phyloP scores from a whole-genome alignment of 805 yeast species.

The Starmerella potacharoeniae region DNA sequence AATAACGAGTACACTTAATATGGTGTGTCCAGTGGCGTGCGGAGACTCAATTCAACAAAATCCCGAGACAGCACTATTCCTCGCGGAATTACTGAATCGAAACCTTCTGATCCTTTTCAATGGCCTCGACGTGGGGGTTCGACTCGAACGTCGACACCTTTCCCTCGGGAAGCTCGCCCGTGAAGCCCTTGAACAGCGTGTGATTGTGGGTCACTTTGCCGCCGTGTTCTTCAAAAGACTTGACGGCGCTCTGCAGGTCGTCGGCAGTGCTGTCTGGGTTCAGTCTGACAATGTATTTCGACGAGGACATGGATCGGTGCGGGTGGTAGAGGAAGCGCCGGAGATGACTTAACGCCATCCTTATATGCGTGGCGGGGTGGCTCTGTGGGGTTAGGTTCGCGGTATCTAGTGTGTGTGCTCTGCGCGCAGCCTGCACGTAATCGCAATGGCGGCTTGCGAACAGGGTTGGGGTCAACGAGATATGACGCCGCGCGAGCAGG shows the following conservation, averaged over 20 bases:
- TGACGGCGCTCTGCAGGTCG: conserved; percentile 19
- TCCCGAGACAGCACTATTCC: background rate
- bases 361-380: conserved; percentile 6
- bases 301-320: conserved; percentile 11
- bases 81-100: conserved; percentile 17
- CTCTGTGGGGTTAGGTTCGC: background rate
- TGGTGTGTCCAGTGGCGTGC: too few relatives aligned
- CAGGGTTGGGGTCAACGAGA: background rate
- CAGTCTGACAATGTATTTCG: conserved; percentile 20
- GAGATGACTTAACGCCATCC: conserved; percentile 1
- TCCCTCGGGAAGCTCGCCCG: conserved; percentile 27
- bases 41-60: too few relatives aligned
- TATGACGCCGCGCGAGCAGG: background rate
- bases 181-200: conserved; percentile 30
- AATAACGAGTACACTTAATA: background rate
- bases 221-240: conserved; percentile 22
- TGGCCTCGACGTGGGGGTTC: conserved; percentile 23
- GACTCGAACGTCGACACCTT: conserved; percentile 24
- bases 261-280: conserved; percentile 21
- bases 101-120: conserved; percentile 27
- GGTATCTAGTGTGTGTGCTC: background rate
- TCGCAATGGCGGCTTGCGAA: conserved; percentile 1
- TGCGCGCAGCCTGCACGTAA: background rate
- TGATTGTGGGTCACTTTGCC: conserved; percentile 27
- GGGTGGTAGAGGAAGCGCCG: background rate